phyloP scores from a whole-genome alignment of 2,329 filamentous ascomycete genomes.

The Dothideomycetes sp. region DNA sequence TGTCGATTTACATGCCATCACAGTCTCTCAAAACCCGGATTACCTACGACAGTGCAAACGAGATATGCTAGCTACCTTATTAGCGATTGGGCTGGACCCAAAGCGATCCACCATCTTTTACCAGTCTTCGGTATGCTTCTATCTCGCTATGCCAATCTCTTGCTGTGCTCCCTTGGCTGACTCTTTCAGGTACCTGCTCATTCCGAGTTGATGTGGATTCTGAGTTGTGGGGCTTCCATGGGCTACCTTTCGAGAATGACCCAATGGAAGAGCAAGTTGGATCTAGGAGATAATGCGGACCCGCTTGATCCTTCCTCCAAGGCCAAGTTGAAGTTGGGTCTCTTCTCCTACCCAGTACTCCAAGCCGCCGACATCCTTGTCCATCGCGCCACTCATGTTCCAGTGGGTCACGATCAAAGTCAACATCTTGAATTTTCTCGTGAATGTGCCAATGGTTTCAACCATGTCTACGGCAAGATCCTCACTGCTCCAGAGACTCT shows the following conservation, averaged over 20 bases:
- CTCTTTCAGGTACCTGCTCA: slow-evolving; percentile 57
- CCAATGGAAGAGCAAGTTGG: slow-evolving; percentile 91
- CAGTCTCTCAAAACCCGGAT: slow-evolving; percentile 55
- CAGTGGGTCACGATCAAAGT: slow-evolving; percentile 88
- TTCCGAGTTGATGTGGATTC: slow-evolving; percentile 90
- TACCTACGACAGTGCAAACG: slow-evolving; percentile 54
- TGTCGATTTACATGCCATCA: slow-evolving; percentile 91
- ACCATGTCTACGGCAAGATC: slow-evolving; percentile 55
- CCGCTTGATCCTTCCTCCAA: slow-evolving; percentile 42
- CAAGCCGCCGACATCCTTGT: slow-evolving; percentile 29
- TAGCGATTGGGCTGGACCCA: slow-evolving; percentile 77
- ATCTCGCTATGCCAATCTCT: background rate
- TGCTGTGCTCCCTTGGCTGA: no score
- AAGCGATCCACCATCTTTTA: slow-evolving; percentile 69
- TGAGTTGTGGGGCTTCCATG: slow-evolving; percentile 83
- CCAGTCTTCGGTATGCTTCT: slow-evolving; percentile 43
- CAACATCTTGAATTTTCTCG: slow-evolving; percentile 92
- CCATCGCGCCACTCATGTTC: slow-evolving; percentile 83
- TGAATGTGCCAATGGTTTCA: slow-evolving; percentile 79
- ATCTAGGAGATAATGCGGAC: slow-evolving; percentile 47
- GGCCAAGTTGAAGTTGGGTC: slow-evolving; percentile 63
- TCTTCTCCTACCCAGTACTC: slow-evolving; percentile 93
- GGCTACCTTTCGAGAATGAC: slow-evolving; percentile 98
- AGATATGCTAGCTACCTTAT: slow-evolving; percentile 66
- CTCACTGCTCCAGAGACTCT: slow-evolving; percentile 60